phyloP scores from a whole-genome alignment of 2,329 filamentous ascomycete species.

The Neurospora crassa region DNA sequence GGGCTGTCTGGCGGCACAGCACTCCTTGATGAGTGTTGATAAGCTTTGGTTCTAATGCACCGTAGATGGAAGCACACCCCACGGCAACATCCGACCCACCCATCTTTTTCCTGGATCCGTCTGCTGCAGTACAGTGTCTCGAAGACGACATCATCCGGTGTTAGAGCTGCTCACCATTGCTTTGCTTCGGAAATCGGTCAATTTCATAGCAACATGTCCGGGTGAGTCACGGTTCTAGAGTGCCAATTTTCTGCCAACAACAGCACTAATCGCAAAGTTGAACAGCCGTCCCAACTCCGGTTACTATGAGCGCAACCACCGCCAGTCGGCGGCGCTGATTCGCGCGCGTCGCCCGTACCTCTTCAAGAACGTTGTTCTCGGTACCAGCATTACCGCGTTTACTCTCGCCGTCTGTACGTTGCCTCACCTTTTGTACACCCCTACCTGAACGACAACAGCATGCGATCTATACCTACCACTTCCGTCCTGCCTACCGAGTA shows the following conservation, averaged over 20 bases:
- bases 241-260: neutral
- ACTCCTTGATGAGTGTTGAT: constrained; percentile 1
- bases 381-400: constrained; percentile 63
- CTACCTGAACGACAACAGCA: neutral
- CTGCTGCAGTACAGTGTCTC: neutral
- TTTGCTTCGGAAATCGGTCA: neutral
- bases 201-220: constrained; percentile 10
- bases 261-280: constrained; percentile 30
- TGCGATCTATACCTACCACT: neutral
- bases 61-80: neutral
- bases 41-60: constrained; percentile 3
- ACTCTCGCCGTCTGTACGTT: constrained; percentile 80
- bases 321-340: constrained; percentile 80
- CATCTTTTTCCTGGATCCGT: neutral
- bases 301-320: constrained; percentile 86
- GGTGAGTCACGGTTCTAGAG: constrained; percentile 7
- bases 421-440: neutral
- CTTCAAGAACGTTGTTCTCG: constrained; percentile 78
- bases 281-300: constrained; percentile 33
- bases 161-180: neutral
- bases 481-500: neutral
- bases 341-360: constrained; percentile 88
- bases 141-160: constrained; percentile 2
- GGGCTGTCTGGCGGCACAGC: neutral
- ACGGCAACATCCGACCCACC: constrained; percentile 5